Evolutionary conservation across 2,329 filamentous ascomycete genomes (phyloP), one percentile per base, ranked within the genome.

Genomic region (Endothia cerciana): DNA sequence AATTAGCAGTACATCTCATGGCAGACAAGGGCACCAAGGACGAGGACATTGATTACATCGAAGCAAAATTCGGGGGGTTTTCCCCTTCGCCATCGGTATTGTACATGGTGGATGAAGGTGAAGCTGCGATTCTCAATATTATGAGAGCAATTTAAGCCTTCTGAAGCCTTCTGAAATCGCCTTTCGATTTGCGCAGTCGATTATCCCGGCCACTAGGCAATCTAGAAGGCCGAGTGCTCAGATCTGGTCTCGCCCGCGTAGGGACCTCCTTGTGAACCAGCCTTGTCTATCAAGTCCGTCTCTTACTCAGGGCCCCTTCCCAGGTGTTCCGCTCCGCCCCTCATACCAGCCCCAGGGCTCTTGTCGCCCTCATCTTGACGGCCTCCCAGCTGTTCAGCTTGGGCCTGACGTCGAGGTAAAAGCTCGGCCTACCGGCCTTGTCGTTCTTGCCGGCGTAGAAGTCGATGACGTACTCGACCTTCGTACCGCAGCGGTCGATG

Each of bases 381-480:
- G 88, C 89, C 76, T 91, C 88, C 82, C 85, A 87, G 1, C 82
- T 85, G 73, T 90, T 90, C 69, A 91, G 74, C 79, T 91, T 91
- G 0, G 89, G 89, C 72, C 88, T 79, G 53, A 91, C 88, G 71
- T 91, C 87, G 19, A 91, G 77, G 71, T 89, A 90, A 74, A 91
- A 91, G 70, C 87, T 89, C 49, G 83, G 66, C 73, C 80, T 77
- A 0, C 70, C 69, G 62, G 6, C 82, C 1, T 77, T 75, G 33
- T 74, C 74, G 3, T 79, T 78, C 6, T 85, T 81, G 0, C 95
- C 95, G 5, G 93, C 89, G 75, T 99, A 99, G 73, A 99, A 99
- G 78, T 99, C 95, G 77, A 99, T 99, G 47, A 99, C 91, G 76
- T 99, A 99, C 73, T 98, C 95, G 59, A 99, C 81, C 73, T 87